phyloP scores from a whole-genome alignment of 148 eudicot genomes.

The Cornus florida region DNA sequence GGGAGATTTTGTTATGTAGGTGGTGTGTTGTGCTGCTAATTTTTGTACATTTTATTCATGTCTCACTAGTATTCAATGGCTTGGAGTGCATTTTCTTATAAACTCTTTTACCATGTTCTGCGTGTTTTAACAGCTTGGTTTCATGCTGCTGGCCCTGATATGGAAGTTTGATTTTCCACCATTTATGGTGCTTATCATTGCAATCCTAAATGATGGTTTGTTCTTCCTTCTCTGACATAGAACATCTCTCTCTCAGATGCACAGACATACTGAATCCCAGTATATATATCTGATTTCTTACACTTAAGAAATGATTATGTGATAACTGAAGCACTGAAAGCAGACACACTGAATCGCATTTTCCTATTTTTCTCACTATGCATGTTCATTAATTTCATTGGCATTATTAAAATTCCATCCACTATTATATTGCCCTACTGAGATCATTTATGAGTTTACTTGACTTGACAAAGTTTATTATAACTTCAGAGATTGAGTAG shows the following conservation, averaged over 20 bases:
- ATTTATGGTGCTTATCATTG: constrained; percentile 98
- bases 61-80: background rate
- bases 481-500: background rate
- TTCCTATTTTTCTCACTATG: background rate
- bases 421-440: background rate
- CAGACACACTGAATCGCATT: background rate
- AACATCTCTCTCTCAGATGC: constrained; percentile 3
- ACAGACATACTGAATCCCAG: background rate
- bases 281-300: background rate
- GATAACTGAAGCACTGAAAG: background rate
- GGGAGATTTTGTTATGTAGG: constrained; percentile 1
- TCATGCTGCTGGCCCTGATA: constrained; percentile 89
- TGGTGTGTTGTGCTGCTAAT: background rate
- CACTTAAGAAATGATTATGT: constrained; percentile 1
- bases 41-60: background rate
- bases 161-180: constrained; percentile 98
- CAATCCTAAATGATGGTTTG: constrained; percentile 94
- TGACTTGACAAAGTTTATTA: background rate
- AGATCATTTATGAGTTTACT: background rate
- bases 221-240: constrained; percentile 5
- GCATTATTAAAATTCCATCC: background rate
- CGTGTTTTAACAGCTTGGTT: constrained; percentile 67
- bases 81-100: background rate
- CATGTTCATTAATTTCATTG: background rate
- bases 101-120: background rate